phyloP scores from a whole-genome alignment of 768 basidiomycete species.

The Phlebiopsis gigantea region DNA sequence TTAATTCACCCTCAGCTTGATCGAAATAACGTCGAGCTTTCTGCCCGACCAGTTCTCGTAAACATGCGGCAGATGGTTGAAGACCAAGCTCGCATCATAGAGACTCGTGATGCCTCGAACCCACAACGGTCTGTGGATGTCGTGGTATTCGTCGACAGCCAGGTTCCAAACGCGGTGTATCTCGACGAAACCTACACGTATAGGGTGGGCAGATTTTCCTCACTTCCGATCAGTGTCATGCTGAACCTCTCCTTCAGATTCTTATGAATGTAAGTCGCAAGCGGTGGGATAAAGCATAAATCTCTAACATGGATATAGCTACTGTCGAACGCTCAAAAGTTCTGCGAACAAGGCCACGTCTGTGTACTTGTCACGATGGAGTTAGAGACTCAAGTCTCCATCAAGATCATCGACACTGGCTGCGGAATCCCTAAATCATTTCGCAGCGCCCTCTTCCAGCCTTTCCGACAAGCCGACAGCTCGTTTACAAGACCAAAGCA shows the following conservation, averaged over 20 bases:
- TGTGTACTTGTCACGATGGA: slow-evolving; percentile 19
- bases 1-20: slow-evolving; percentile 16
- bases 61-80: slow-evolving; percentile 24
- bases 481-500: slow-evolving; percentile 21
- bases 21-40: slow-evolving; percentile 23
- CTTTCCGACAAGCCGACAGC: slow-evolving; percentile 25
- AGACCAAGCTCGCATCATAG: slow-evolving; percentile 23
- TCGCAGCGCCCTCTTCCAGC: slow-evolving; percentile 23
- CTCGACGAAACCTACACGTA: slow-evolving; percentile 25
- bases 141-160: slow-evolving; percentile 18
- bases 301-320: slow-evolving; percentile 12
- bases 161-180: slow-evolving; percentile 21
- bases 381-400: slow-evolving; percentile 13
- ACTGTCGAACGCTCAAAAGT: slow-evolving; percentile 25
- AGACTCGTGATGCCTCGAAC: slow-evolving; percentile 12
- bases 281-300: not conserved
- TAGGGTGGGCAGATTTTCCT: slow-evolving; percentile 15
- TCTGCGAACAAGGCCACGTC: slow-evolving; percentile 24
- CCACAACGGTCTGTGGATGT: slow-evolving; percentile 19
- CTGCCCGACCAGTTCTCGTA: slow-evolving; percentile 23
- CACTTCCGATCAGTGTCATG: not conserved
- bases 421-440: slow-evolving; percentile 25
- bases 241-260: slow-evolving; percentile 4
- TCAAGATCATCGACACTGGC: slow-evolving; percentile 23
- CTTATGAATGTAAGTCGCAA: slow-evolving; percentile 23